Evolutionary conservation across 1,284 basidiomycete genomes (phyloP).

Genomic region (Polyporus tsugae): DNA sequence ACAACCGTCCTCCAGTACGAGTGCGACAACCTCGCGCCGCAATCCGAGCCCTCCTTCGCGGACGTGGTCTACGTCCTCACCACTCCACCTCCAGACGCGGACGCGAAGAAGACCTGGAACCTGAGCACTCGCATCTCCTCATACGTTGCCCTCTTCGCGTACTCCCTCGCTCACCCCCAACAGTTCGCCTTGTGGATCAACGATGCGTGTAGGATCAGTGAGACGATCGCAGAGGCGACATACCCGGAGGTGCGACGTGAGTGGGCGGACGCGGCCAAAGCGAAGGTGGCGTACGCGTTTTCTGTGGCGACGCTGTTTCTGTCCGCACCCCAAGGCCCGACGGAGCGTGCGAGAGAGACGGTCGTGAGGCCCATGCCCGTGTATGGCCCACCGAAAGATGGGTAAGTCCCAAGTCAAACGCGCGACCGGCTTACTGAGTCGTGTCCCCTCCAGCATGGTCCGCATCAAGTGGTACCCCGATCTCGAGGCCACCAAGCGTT

Average conservation of each 20-base stretch:
- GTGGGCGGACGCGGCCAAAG: neutral
- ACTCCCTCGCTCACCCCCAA: slow-evolving; percentile 15
- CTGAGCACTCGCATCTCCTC: slow-evolving; percentile 2
- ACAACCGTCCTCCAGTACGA: neutral
- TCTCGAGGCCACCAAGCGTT: slow-evolving; percentile 6
- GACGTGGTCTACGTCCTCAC: slow-evolving; percentile 17
- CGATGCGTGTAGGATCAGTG: neutral
- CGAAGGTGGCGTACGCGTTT: neutral
- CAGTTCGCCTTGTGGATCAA: slow-evolving; percentile 13
- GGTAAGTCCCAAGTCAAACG: neutral
- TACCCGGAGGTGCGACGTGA: neutral
- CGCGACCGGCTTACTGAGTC: neutral
- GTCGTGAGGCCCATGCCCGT: neutral
- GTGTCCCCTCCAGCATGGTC: slow-evolving; percentile 5
- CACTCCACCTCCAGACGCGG: neutral
- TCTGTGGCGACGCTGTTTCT: slow-evolving; percentile 1
- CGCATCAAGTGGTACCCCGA: slow-evolving; percentile 29
- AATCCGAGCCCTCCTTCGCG: slow-evolving; percentile 7
- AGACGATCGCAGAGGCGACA: neutral
- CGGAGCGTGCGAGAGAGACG: neutral
- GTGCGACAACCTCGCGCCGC: neutral
- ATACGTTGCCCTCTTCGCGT: slow-evolving; percentile 15
- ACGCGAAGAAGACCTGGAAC: neutral
- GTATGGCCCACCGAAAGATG: neutral
- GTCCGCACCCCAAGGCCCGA: slow-evolving; percentile 7